These are phyloP conservation scores for Suillus discolor DNA, from an alignment of 768 basidiomycete genomes.

Conservation along the genomic window DNA sequence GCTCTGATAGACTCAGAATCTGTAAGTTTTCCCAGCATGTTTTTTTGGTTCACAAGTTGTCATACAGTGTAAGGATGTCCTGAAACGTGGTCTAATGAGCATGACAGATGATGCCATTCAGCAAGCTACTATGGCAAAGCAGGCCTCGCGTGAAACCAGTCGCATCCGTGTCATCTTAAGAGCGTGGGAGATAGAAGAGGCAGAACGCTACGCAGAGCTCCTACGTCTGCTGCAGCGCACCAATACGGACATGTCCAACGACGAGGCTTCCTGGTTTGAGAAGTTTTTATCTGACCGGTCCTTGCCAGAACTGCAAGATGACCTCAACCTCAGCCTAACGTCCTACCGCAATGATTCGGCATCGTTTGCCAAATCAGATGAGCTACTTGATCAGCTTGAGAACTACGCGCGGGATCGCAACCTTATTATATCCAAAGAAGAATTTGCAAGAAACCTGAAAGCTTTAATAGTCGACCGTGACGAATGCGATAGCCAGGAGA, in stretches of 20 bases:
- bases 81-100: not conserved
- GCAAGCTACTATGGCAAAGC: constrained; percentile 4
- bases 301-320: not conserved
- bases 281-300: not conserved
- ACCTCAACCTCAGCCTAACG: not conserved
- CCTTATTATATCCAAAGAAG: too few species aligned
- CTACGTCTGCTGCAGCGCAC: not conserved
- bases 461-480: too few species aligned
- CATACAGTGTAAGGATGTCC: not conserved
- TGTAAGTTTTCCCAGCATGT: too few species aligned
- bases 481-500: too few species aligned
- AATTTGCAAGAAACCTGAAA: too few species aligned
- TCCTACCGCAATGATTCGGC: not conserved
- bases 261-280: not conserved
- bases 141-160: constrained; percentile 6
- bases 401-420: too few species aligned
- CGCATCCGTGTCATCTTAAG: constrained; percentile 4
- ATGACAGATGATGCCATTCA: not conserved
- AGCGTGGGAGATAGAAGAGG: constrained; percentile 13
- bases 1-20: too few species aligned
- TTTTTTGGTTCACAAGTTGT: not conserved
- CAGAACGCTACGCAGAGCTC: not conserved
- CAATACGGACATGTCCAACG: not conserved
- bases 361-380: too few species aligned
- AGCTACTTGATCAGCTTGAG: too few species aligned